Percentiles rank a stretch among this genome's conserved stretches.
phyloP scores from a whole-genome alignment of 805 yeast species.

The Candida saitoana region DNA sequence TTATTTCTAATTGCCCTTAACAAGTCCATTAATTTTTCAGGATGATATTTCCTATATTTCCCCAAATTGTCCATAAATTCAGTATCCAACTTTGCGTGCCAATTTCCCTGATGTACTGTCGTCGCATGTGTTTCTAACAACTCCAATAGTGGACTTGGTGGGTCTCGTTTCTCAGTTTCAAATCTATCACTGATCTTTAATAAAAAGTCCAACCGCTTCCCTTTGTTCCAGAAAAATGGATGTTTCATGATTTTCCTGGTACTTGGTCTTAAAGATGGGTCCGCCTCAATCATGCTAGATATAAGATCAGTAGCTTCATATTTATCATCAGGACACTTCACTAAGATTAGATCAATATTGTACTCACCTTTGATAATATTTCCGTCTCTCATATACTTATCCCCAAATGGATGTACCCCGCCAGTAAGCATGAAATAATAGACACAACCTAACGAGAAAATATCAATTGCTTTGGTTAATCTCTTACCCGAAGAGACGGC shows the following conservation, averaged over 20 bases:
- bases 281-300: conserved; percentile 59
- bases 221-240: conserved; percentile 82
- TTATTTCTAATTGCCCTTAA: conserved; percentile 88
- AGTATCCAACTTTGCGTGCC: conserved; percentile 74
- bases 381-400: conserved; percentile 78
- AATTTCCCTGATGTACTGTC: conserved; percentile 56
- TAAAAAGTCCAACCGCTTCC: conserved; percentile 75
- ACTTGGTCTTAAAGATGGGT: conserved; percentile 70
- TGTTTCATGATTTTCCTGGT: conserved; percentile 67
- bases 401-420: conserved; percentile 96
- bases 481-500: conserved; percentile 38
- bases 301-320: conserved; percentile 74
- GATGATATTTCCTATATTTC: conserved; percentile 83
- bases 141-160: conserved; percentile 58
- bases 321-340: conserved; percentile 37
- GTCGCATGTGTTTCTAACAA: conserved; percentile 51
- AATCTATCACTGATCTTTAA: conserved; percentile 86
- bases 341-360: conserved; percentile 45
- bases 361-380: conserved; percentile 72
- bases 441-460: conserved; percentile 92
- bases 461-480: conserved; percentile 85
- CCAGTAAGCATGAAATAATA: conserved; percentile 79
- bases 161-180: conserved; percentile 79
- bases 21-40: conserved; percentile 75
- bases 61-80: conserved; percentile 79